Evolutionary conservation across 2,329 filamentous ascomycete genomes (phyloP), one percentile per base, ranked within the genome.

Genomic region (Fusarium torulosum): DNA sequence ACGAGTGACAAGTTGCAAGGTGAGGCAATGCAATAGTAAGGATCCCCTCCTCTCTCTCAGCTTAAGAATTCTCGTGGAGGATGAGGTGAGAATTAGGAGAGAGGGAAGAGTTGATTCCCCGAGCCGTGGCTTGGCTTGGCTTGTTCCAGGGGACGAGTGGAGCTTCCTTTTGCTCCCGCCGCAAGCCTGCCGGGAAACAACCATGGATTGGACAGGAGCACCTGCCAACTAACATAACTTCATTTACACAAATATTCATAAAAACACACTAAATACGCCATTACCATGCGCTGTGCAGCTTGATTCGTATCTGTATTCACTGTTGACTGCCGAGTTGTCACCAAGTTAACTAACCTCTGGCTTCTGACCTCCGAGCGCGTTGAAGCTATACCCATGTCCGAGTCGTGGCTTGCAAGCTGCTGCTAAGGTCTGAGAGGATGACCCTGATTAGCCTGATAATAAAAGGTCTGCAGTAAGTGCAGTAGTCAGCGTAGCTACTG

Each of bases 11-110:
- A 46, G 47, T 53, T 67, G 67, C 44, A 67, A 59, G 9, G 41
- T 27, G 45, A 40, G 6, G 49, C 47, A 45, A 61, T 31, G 52
- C 60, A 56, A 63, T 70, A 47, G 69, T 72, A 68, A 74, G 68
- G 62, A 71, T 74, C 59, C 66, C 68, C 68, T 66, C 67, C 55
- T 70, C 55, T 65, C 25, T 29, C 52, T 61, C 56, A 62, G 58
- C 52, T 55, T 57, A 71, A 72, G 63, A 69, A 73, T 70, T 71
- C 56, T 72, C 67, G 58, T n/a, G 64, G 65, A 70, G 45, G 53
- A 69, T 67, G 62, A 69, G 61, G 53, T 69, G 65, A 69, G 66
- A 66, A 65, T 70, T 67, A 64, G 49, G 67, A 62, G 67, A 70
- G 54, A 70, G 54, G 49, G 54, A 70, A 56, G 62, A 52, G 49